Evolutionary conservation across 805 yeast genomes (phyloP).

Genomic region (Huiozyma naganishii): DNA sequence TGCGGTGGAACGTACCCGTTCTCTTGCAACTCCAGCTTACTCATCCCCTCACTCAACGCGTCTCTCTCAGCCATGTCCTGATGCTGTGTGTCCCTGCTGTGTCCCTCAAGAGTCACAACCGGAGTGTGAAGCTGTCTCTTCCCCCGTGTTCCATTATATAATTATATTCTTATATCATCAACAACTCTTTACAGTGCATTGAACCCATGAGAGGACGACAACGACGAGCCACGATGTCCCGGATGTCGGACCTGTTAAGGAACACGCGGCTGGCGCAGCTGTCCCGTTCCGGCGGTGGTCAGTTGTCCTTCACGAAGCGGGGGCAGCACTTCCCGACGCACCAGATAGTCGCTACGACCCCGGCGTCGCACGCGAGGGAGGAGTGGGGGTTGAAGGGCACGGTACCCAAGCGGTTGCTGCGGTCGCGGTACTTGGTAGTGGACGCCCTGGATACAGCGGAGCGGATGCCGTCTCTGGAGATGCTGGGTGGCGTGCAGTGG

Average conservation of each 20-base stretch:
- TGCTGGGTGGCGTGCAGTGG: slow-evolving; percentile 44
- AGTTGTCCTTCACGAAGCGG: slow-evolving; percentile 2
- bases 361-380: slow-evolving; percentile 49
- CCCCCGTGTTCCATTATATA: slow-evolving; percentile 10
- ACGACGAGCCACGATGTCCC: too few relatives aligned
- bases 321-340: slow-evolving; percentile 43
- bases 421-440: slow-evolving; percentile 47
- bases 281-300: slow-evolving; percentile 7
- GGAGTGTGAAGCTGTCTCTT: slow-evolving; percentile 8
- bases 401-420: slow-evolving; percentile 46
- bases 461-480: slow-evolving; percentile 62
- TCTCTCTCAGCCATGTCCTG: too few relatives aligned
- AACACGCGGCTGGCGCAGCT: slow-evolving; percentile 28
- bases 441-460: slow-evolving; percentile 59
- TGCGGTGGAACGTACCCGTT: too few relatives aligned
- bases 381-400: slow-evolving; percentile 70
- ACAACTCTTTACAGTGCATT: too few relatives aligned
- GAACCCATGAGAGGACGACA: too few relatives aligned
- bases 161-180: too few relatives aligned
- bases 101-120: too few relatives aligned
- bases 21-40: too few relatives aligned
- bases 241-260: slow-evolving; percentile 4
- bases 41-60: too few relatives aligned
- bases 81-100: too few relatives aligned
- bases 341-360: slow-evolving; percentile 62